Conservation (phyloP, 1,139 yeast species). For the Debaryomyces fabryi region DNA sequence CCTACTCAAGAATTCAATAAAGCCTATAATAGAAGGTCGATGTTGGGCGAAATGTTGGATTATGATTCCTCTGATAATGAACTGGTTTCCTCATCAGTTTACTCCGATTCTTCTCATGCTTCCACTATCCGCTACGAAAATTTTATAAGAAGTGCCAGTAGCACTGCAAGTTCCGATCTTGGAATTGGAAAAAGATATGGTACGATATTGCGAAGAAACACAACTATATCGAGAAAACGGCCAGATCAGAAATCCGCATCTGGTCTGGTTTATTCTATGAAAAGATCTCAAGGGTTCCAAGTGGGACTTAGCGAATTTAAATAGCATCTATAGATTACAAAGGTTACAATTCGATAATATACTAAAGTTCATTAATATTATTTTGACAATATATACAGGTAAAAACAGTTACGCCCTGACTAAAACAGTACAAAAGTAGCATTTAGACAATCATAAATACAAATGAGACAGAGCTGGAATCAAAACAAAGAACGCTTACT, state of each 20-base stretch:
- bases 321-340: conserved; percentile 10
- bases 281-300: conserved; percentile 24
- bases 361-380: conserved; percentile 3
- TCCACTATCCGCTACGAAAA: background rate
- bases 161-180: conserved; percentile 18
- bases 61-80: conserved; percentile 44
- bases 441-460: conserved; percentile 2
- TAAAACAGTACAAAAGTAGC: background rate
- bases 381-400: conserved; percentile 20
- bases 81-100: conserved; percentile 5
- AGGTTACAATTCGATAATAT: conserved; percentile 1
- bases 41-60: conserved; percentile 52
- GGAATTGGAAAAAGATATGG: conserved; percentile 26
- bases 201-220: conserved; percentile 15
- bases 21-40: conserved; percentile 39
- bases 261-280: conserved; percentile 18
- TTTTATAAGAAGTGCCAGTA: conserved; percentile 7
- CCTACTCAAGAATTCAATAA: conserved; percentile 27
- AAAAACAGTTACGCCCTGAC: conserved; percentile 7
- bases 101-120: background rate
- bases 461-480: conserved; percentile 1
- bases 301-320: conserved; percentile 15
- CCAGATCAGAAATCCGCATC: conserved; percentile 18
- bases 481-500: background rate
- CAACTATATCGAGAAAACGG: conserved; percentile 5